A percentile compares a stretch with the other conserved stretches of the same genome.
These are phyloP conservation scores for Arabidopsis hybrid DNA, from an alignment of 441 rosid genomes.

Conservation along the genomic window DNA sequence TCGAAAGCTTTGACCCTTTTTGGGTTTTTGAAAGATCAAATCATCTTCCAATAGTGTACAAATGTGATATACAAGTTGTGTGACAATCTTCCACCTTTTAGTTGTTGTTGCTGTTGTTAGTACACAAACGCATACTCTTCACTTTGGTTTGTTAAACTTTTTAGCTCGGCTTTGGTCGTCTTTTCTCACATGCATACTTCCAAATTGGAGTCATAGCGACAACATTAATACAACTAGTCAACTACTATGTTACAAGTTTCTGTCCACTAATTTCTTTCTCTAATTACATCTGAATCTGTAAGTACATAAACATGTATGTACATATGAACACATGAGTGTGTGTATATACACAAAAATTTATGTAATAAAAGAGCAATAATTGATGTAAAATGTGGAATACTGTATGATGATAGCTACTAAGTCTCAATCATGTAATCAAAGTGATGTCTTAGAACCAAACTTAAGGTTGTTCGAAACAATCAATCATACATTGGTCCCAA, in stretches of 20 bases:
- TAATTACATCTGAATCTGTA: not conserved
- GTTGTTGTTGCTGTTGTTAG: too few species aligned
- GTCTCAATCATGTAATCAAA: slow-evolving; percentile 36
- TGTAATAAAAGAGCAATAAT: not conserved
- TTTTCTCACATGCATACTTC: too few species aligned
- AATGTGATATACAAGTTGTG: not conserved
- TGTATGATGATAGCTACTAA: slow-evolving; percentile 31
- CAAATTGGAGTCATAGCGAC: too few species aligned
- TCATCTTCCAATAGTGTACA: too few species aligned
- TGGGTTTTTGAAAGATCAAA: slow-evolving; percentile 15
- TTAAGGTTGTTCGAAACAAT: slow-evolving; percentile 30
- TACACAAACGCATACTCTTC: too few species aligned
- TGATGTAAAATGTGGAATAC: slow-evolving; percentile 12
- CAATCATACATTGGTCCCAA: slow-evolving; percentile 32
- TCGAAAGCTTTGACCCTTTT: slow-evolving; percentile 29
- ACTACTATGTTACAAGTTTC: not conserved
- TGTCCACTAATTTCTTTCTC: not conserved
- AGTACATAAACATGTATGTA: not conserved
- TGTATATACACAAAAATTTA: not conserved
- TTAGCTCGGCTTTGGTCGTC: too few species aligned
- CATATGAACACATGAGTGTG: not conserved
- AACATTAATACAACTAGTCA: too few species aligned
- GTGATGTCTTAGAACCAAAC: slow-evolving; percentile 33
- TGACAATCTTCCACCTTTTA: not conserved
- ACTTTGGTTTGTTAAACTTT: too few species aligned